A percentile compares a stretch with the other conserved stretches of the same genome.
Conservation (phyloP, 352 stramenopile species). For the Globisporangium cylindrosporum region DNA sequence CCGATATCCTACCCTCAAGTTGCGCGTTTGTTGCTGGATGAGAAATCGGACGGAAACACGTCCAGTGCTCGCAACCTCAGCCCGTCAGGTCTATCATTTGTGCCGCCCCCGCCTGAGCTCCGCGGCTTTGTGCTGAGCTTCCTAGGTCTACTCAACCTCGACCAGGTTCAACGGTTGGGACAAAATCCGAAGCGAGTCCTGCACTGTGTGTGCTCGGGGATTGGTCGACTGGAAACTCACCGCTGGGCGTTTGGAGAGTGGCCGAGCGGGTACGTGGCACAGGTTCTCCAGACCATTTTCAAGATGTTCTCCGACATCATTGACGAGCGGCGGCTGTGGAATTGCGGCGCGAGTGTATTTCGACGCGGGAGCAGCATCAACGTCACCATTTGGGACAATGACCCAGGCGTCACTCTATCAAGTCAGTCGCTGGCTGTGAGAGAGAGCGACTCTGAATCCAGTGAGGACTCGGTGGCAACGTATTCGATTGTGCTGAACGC, state of each 20-base stretch:
- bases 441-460: constrained; percentile 19
- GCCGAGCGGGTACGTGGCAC: constrained; percentile 42
- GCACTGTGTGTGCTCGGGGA: constrained; percentile 43
- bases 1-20: constrained; percentile 31
- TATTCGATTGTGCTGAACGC: constrained; percentile 74
- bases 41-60: constrained; percentile 26
- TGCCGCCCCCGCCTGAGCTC: constrained; percentile 36
- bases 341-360: constrained; percentile 56
- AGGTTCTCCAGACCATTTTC: constrained; percentile 40
- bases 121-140: constrained; percentile 63
- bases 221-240: constrained; percentile 59
- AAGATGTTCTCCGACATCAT: constrained; percentile 54
- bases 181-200: constrained; percentile 35
- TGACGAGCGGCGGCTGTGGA: constrained; percentile 55
- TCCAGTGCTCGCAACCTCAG: constrained; percentile 17
- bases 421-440: constrained; percentile 28
- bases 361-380: constrained; percentile 35
- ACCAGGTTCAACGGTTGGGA: constrained; percentile 41
- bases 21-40: constrained; percentile 18
- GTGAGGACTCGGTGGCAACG: constrained; percentile 7
- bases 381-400: constrained; percentile 79
- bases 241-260: constrained; percentile 57
- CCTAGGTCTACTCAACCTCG: constrained; percentile 57
- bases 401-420: constrained; percentile 66
- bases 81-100: constrained; percentile 22